Evolutionary conservation across 2,329 filamentous ascomycete species (phyloP).

Genomic region (Alternaria novae-zelandiae): DNA sequence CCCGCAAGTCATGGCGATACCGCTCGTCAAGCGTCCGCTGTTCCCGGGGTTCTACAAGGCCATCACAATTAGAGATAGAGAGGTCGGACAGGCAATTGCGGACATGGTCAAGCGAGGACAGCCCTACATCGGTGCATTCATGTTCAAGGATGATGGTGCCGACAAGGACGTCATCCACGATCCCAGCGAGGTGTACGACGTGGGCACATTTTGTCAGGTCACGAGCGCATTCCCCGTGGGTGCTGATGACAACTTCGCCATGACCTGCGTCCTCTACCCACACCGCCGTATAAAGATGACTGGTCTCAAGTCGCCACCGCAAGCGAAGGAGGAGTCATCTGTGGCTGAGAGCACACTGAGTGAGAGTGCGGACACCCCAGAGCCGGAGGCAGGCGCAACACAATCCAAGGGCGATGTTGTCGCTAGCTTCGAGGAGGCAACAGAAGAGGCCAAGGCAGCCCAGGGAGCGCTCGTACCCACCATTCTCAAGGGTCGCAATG

Average conservation of each 20-base stretch:
- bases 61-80: slow-evolving; percentile 91
- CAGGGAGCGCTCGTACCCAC: slow-evolving; percentile 79
- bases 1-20: slow-evolving; percentile 96
- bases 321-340: slow-evolving; percentile 40
- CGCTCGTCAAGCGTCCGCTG: slow-evolving; percentile 88
- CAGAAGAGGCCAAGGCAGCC: slow-evolving; percentile 61
- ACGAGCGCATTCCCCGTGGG: slow-evolving; percentile 93
- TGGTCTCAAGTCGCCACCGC: slow-evolving; percentile 73
- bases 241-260: slow-evolving; percentile 75
- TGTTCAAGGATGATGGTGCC: slow-evolving; percentile 94
- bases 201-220: slow-evolving; percentile 96
- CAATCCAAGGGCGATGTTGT: slow-evolving; percentile 81
- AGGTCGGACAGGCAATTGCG: slow-evolving; percentile 88
- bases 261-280: slow-evolving; percentile 95
- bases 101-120: slow-evolving; percentile 97
- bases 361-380: slow-evolving; percentile 43
- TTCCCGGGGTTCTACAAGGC: slow-evolving; percentile 99
- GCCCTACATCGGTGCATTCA: slow-evolving; percentile 94
- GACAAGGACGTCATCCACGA: slow-evolving; percentile 94
- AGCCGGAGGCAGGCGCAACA: slow-evolving; percentile 56
- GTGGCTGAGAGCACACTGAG: slow-evolving; percentile 50
- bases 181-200: slow-evolving; percentile 89
- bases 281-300: slow-evolving; percentile 93
- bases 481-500: slow-evolving; percentile 88
- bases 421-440: slow-evolving; percentile 90